Evolutionary conservation across 257 asterid genomes (phyloP).

Genomic region (Lavandula angustifolia): DNA sequence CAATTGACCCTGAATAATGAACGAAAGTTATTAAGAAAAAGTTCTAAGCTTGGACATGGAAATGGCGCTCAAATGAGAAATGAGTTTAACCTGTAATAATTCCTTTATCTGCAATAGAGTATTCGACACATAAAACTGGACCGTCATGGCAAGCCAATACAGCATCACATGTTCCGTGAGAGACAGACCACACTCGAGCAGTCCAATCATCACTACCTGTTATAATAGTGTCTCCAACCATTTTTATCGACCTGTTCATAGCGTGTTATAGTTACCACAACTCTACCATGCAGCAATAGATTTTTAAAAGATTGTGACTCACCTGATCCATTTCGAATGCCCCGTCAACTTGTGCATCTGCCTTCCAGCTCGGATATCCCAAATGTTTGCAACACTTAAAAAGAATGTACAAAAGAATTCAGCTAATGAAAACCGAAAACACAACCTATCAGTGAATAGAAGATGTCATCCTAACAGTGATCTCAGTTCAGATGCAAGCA

Average conservation of each 20-base stretch:
- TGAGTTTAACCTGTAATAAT: conserved; percentile 73
- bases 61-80: conserved; percentile 19
- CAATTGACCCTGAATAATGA: conserved; percentile 71
- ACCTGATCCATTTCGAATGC: conserved; percentile 96
- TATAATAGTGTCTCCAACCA: conserved; percentile 89
- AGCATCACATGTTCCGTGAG: conserved; percentile 91
- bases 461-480: conserved; percentile 16
- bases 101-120: conserved; percentile 81
- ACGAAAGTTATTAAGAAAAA: conserved; percentile 17
- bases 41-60: conserved; percentile 2
- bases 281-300: conserved; percentile 25
- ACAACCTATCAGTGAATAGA: conserved; percentile 17
- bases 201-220: conserved; percentile 99
- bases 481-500: conserved; percentile 23
- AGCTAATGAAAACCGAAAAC: conserved; percentile 31
- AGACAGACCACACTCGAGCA: conserved; percentile 92
- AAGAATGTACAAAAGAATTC: conserved; percentile 34
- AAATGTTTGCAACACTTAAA: conserved; percentile 70
- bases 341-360: conserved; percentile 94
- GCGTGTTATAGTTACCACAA: conserved; percentile 35
- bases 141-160: conserved; percentile 97
- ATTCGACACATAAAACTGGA: conserved; percentile 87
- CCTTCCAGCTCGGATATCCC: conserved; percentile 94
- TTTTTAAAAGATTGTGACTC: conserved; percentile 25
- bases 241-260: conserved; percentile 80